Conservation (phyloP, 2,329 filamentous ascomycete genomes). For the Diaporthe citri region DNA sequence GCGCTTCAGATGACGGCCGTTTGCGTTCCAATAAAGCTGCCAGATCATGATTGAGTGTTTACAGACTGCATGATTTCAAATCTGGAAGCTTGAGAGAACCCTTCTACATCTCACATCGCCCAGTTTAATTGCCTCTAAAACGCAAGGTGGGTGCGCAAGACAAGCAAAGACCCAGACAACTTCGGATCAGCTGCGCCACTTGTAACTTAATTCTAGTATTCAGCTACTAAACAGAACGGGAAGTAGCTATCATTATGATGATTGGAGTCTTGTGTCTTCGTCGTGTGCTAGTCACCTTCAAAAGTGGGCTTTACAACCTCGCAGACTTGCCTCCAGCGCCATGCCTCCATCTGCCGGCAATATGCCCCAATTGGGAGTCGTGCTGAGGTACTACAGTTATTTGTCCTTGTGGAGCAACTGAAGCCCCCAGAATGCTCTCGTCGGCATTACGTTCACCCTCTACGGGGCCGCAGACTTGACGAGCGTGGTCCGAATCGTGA, state of each 20-base stretch:
- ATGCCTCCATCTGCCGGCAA: not conserved
- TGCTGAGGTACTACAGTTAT: not conserved
- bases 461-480: not conserved
- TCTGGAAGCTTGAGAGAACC: not conserved
- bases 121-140: not conserved
- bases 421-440: not conserved
- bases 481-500: not conserved
- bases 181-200: not conserved
- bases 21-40: not conserved
- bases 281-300: not conserved
- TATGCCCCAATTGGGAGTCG: not conserved
- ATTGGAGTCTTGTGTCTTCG: not conserved
- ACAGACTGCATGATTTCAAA: not conserved
- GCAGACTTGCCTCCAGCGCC: not conserved
- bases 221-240: not conserved
- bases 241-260: not conserved
- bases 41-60: not conserved
- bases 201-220: not conserved
- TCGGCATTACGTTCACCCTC: not conserved
- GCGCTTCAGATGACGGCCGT: not conserved
- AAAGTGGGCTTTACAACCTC: not conserved
- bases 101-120: not conserved
- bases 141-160: not conserved
- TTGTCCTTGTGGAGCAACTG: not conserved
- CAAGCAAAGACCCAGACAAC: not conserved